A percentile compares a stretch with the other conserved stretches of the same genome.
These are phyloP conservation scores for Globisporangium megalacanthum DNA, from an alignment of 352 stramenopile genomes.

Conservation along the genomic window DNA sequence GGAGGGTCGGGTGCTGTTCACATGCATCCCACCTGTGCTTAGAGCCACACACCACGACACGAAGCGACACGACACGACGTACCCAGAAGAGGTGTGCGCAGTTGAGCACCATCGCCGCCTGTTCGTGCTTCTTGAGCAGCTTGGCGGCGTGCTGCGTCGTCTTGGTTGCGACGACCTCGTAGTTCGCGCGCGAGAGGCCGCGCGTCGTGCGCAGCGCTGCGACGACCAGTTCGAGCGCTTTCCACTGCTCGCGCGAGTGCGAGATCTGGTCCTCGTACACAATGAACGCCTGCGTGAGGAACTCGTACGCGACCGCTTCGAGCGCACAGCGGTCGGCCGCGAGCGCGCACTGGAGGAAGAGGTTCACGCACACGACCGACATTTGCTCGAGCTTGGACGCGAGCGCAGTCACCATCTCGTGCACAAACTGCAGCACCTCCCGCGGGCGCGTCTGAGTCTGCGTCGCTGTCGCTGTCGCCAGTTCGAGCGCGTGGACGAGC, in stretches of 20 bases:
- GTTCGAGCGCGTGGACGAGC: constrained; percentile 60
- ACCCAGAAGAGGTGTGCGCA: constrained; percentile 96
- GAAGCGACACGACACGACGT: constrained; percentile 10
- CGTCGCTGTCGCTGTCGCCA: constrained; percentile 6
- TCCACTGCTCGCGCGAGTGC: constrained; percentile 87
- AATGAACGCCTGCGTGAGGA: constrained; percentile 94
- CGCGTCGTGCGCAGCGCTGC: constrained; percentile 75
- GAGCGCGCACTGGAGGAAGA: constrained; percentile 94
- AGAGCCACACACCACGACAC: neutral
- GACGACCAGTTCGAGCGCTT: constrained; percentile 88
- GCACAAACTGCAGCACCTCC: constrained; percentile 96
- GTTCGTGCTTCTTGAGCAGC: constrained; percentile 95
- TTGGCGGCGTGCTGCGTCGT: constrained; percentile 95
- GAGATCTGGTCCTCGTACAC: constrained; percentile 96
- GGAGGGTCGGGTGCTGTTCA: constrained; percentile 59
- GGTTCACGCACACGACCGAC: constrained; percentile 78
- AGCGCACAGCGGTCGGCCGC: constrained; percentile 81
- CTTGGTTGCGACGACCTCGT: constrained; percentile 96
- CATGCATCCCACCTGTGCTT: constrained; percentile 1
- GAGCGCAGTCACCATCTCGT: constrained; percentile 95
- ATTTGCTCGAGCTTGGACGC: constrained; percentile 73
- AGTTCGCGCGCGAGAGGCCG: constrained; percentile 85
- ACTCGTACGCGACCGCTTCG: constrained; percentile 95
- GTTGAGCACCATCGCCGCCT: constrained; percentile 92
- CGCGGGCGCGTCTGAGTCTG: constrained; percentile 55